A percentile compares a stretch with the other conserved stretches of the same genome.
Evolutionary conservation across 208 protist genomes (phyloP).

Genomic region (Crithidia bombi): DNA sequence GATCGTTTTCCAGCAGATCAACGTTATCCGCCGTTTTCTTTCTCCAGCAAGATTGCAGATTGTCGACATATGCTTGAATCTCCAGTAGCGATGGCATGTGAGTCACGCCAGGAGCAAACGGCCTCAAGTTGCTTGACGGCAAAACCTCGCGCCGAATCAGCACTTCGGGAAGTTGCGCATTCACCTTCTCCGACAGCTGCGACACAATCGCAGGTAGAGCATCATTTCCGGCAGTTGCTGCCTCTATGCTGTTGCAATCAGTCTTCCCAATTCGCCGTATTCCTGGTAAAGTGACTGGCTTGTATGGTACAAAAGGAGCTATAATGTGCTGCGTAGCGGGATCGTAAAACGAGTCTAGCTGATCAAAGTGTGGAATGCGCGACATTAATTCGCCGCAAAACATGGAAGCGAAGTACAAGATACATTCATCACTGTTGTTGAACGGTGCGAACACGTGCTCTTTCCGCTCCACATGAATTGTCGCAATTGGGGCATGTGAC

Average conservation of each 20-base stretch:
- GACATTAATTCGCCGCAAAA: constrained; percentile 83
- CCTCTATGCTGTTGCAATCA: neutral
- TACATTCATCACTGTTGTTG: constrained; percentile 58
- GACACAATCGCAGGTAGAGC: neutral
- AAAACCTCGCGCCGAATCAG: constrained; percentile 62
- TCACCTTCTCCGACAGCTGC: constrained; percentile 24
- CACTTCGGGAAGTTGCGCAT: constrained; percentile 25
- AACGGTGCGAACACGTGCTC: constrained; percentile 57
- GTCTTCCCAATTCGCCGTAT: constrained; percentile 9
- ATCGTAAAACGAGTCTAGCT: constrained; percentile 81
- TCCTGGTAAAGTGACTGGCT: constrained; percentile 23
- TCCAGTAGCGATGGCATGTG: constrained; percentile 72
- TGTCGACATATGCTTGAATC: constrained; percentile 79
- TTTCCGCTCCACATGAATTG: constrained; percentile 79
- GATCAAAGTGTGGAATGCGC: constrained; percentile 74
- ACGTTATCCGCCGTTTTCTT: constrained; percentile 69
- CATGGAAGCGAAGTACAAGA: constrained; percentile 59
- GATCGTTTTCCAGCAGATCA: constrained; percentile 55
- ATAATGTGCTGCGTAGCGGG: constrained; percentile 87
- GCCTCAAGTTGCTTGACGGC: constrained; percentile 39
- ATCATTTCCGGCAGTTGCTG: neutral
- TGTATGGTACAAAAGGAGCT: constrained; percentile 68
- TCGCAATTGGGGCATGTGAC: constrained; percentile 38
- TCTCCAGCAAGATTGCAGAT: constrained; percentile 85
- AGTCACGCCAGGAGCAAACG: constrained; percentile 44